Evolutionary conservation across 2,329 filamentous ascomycete species (phyloP).

Genomic region (Passalora sequoiae): DNA sequence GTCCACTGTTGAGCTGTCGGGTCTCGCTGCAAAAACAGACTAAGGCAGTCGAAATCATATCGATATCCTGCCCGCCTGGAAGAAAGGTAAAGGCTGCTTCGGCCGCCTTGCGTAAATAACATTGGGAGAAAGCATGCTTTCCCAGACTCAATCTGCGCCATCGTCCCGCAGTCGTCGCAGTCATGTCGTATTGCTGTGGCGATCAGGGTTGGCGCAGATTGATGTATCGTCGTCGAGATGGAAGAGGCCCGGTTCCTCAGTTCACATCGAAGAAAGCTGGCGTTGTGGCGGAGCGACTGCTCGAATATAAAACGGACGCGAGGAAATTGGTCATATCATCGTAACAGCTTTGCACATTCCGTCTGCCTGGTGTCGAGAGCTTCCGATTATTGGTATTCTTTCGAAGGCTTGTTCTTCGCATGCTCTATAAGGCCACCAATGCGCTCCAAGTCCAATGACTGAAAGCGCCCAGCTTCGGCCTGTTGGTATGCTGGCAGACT

Average conservation of each 20-base stretch:
- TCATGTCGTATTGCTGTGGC: conserved; percentile 6
- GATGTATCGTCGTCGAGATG: neutral
- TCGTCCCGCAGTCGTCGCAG: neutral
- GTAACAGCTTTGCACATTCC: conserved; percentile 18
- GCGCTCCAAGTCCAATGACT: conserved; percentile 88
- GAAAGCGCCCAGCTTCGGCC: conserved; percentile 69
- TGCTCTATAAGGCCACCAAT: conserved; percentile 96
- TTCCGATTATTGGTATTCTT: conserved; percentile 15
- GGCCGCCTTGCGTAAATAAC: neutral
- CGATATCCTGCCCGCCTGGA: no score
- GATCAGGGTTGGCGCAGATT: conserved; percentile 1
- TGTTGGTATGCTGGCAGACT: conserved; percentile 86
- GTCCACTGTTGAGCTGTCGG: no score
- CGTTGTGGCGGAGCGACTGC: conserved; percentile 15
- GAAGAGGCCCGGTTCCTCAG: conserved; percentile 1
- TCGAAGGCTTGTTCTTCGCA: conserved; percentile 33
- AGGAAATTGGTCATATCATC: conserved; percentile 22
- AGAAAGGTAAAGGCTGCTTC: no score
- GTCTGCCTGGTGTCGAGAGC: no score
- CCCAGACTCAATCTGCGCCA: conserved; percentile 8
- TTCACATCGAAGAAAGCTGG: conserved; percentile 1
- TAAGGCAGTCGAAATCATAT: no score
- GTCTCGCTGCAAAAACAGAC: no score
- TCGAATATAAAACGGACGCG: conserved; percentile 14
- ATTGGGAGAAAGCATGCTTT: neutral